Evolutionary conservation across 805 yeast genomes (phyloP), one percentile per base, ranked within the genome.

Genomic region (Wickerhamiella australiensis): DNA sequence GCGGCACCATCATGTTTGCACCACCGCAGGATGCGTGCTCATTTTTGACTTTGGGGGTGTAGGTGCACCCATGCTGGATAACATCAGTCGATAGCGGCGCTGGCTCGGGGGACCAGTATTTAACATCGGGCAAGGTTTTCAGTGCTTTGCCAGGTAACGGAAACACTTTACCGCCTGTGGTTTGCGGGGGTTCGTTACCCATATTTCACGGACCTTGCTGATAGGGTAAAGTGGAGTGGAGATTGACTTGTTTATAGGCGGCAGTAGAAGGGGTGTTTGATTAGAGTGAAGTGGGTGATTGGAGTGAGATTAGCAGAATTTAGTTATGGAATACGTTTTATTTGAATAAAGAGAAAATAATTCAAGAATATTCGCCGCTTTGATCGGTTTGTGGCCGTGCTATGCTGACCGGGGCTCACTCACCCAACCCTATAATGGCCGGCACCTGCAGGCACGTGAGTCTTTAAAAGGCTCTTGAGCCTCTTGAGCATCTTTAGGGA

Each of bases 11-110:
- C 42, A 57, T 56, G 31, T 52, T 48, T 17, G 79, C 66, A 54
- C 75, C 78, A 46, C 86, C 68, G 1, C 86, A 88, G 0, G 85
- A 75, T 44, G 80, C 77, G 46, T 80, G 74, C 62, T 85, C 95
- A 59, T 81, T 77, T 11, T 56, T 61, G 1, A 80, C 85, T 20
- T 63, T 63, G 1, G 87, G 80, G 0, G 77, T 66, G 57, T 83
- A 86, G 51, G 72, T 73, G 55, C 73, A 78, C 6, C 95, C 95
- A 57, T 81, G 78, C 55, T 80, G 85, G 40, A 85, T 67, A 59
- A 73, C 70, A 29, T 68, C 73, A 46, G 73, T 70, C 58, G 80
- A 73, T 22, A 77, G 62, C 3, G 65, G 69, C 8, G 69, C 44
- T 15, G 54, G 5, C 73, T 70, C 57, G 79, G 53, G 85, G 36